These are phyloP conservation scores for Geranomyces variabilis DNA, from an alignment of 192 early-diverging fungal genomes.

Conservation along the genomic window DNA sequence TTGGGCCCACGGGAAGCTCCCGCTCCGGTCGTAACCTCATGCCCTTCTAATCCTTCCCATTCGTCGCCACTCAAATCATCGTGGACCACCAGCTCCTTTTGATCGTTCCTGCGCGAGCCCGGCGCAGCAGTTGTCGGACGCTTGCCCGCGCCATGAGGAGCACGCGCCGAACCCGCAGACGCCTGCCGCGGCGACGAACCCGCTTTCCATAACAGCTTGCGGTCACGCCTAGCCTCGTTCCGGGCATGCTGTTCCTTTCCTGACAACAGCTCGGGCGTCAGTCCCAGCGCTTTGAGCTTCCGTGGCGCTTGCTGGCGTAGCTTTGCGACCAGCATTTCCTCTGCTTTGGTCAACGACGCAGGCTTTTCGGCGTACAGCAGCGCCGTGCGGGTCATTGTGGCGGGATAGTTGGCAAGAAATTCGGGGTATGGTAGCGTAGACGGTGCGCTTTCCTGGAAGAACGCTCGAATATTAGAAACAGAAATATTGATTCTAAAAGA, in stretches of 20 bases:
- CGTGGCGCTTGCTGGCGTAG: slow-evolving; percentile 35
- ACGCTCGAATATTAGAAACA: not conserved
- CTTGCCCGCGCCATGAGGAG: not conserved
- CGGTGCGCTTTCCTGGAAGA: slow-evolving; percentile 1
- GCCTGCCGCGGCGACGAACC: not conserved
- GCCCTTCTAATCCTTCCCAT: slow-evolving; percentile 18
- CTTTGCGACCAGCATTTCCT: slow-evolving; percentile 31
- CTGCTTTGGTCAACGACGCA: slow-evolving; percentile 40
- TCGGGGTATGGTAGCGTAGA: slow-evolving; percentile 34
- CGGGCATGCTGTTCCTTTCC: slow-evolving; percentile 9
- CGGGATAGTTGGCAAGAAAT: slow-evolving; percentile 50
- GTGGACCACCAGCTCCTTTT: slow-evolving; percentile 11
- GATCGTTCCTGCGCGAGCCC: not conserved
- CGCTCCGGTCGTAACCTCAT: not conserved
- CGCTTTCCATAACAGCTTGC: slow-evolving; percentile 10
- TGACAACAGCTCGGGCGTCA: slow-evolving; percentile 33
- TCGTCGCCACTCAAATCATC: slow-evolving; percentile 35
- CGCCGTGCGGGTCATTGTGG: slow-evolving; percentile 58
- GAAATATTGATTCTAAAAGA: not conserved
- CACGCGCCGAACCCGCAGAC: not conserved
- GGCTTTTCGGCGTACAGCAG: slow-evolving; percentile 53
- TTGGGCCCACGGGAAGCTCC: not conserved
- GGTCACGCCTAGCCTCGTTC: slow-evolving; percentile 8
- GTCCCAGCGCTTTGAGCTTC: slow-evolving; percentile 41
- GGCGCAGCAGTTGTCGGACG: not conserved